phyloP scores from a whole-genome alignment of 257 asterid species.

The Mentha longifolia region DNA sequence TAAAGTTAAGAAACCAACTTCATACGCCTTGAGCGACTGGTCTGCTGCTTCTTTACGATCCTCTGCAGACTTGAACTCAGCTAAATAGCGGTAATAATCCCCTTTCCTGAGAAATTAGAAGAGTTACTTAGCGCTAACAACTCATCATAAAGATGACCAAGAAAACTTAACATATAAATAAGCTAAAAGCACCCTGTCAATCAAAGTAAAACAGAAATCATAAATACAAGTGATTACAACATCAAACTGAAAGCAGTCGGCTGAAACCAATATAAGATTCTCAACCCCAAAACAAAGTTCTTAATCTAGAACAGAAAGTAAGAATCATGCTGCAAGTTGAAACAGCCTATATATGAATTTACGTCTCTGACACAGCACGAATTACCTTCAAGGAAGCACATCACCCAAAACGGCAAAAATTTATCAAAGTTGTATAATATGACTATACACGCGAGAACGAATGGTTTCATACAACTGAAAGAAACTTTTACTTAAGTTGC shows the following conservation, averaged over 20 bases:
- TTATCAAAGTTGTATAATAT: no score
- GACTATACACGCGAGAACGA: no score
- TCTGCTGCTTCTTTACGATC: conserved; percentile 39
- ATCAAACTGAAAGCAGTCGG: neutral
- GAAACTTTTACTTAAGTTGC: no score
- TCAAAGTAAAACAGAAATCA: neutral
- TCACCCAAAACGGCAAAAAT: no score
- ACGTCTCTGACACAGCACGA: no score
- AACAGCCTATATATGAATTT: no score
- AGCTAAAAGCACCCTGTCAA: neutral
- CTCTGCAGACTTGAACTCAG: conserved; percentile 34
- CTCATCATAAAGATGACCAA: neutral
- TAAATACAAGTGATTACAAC: neutral
- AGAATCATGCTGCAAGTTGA: no score
- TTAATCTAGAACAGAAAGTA: no score
- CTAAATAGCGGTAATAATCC: conserved; percentile 37
- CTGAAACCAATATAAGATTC: neutral
- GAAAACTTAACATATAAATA: neutral
- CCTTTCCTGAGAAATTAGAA: conserved; percentile 30
- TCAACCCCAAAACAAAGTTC: no score
- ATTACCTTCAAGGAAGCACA: no score
- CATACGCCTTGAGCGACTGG: conserved; percentile 40
- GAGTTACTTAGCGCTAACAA: conserved; percentile 2
- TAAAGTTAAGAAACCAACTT: conserved; percentile 14
- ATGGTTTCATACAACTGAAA: no score